phyloP scores from a whole-genome alignment of 345 rosid genomes.

The Eucalyptus tenuipes region DNA sequence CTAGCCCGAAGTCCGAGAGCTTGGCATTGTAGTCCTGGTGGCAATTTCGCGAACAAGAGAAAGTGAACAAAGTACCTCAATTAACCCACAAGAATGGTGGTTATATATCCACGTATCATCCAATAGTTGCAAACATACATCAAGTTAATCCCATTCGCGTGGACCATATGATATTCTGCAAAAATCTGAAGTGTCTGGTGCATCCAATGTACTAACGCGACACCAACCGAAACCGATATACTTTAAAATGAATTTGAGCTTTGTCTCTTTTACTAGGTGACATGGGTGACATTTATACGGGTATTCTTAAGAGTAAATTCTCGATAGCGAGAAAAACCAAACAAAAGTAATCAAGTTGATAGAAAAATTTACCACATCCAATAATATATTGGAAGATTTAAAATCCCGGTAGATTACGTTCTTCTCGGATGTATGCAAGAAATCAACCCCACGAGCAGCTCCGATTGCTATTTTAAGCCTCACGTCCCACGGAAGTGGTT shows the following conservation, averaged over 20 bases:
- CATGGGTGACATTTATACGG: neutral
- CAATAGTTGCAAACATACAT: neutral
- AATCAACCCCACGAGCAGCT: slow-evolving; percentile 67
- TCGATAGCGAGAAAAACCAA: neutral
- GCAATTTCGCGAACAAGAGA: neutral
- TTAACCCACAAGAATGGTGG: neutral
- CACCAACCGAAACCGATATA: neutral
- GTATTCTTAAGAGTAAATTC: neutral
- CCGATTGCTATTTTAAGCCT: slow-evolving; percentile 63
- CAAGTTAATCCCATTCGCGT: neutral
- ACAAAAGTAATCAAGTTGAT: neutral
- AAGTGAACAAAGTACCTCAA: neutral
- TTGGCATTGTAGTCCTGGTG: slow-evolving; percentile 55
- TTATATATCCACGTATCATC: neutral
- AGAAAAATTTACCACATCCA: slow-evolving; percentile 44
- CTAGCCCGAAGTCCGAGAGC: slow-evolving; percentile 86
- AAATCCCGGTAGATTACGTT: slow-evolving; percentile 78
- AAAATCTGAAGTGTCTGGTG: neutral
- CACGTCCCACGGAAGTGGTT: slow-evolving; percentile 53
- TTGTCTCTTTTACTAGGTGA: neutral
- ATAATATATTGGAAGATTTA: slow-evolving; percentile 69
- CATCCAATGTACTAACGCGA: neutral
- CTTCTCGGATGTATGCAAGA: slow-evolving; percentile 67
- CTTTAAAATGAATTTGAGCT: neutral
- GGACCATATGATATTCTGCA: neutral